Evolutionary conservation across 2,329 filamentous ascomycete genomes (phyloP), one percentile per base, ranked within the genome.

Genomic region (Hymenoscyphus fructigenus): DNA sequence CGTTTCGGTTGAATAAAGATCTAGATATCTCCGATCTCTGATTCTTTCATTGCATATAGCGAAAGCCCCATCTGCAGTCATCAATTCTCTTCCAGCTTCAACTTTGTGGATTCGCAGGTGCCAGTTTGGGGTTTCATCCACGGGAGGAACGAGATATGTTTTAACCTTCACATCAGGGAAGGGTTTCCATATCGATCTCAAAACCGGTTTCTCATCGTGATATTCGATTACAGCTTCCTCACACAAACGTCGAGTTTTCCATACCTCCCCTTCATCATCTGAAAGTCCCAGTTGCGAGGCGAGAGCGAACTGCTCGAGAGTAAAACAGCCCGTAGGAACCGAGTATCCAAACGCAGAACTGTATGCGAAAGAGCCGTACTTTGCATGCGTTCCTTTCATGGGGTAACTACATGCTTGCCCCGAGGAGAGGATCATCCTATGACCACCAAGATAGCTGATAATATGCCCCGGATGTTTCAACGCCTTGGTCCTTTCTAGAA

Each of bases 331-430:
- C 0, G 90, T 91, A 0, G 91, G 90, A 0, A 93, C 91, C 0
- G 88, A 91, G 78, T 93, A 93, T 23, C 83, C 90, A 75, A 91
- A 93, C 0, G 88, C 85, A 61, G 88, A 88, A 72, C 87, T 90
- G 77, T 93, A 93, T 5, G 90, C 90, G 74, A 93, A 93, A 66
- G 86, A 85, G 57, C 91, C 91, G 76, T 93, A 93, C 73, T 93
- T 93, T 67, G 91, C 89, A 75, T 93, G 90, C 0, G 90, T 91
- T 62, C 89, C 90, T 76, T 91, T 91, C 81, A 93, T 88, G 0
- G 91, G 88, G 74, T 93, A 93, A 75, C 90, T 88, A 76, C 91
- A 93, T n/a, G 88, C 88, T 75, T 94, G 91, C 1, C 91, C 91
- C 0, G 88, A 91, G 3, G 86, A 89, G 7, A 93, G 82, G 28